Conservation (phyloP, 192 early-diverging fungal genomes). For the Allomyces javanicus region DNA sequence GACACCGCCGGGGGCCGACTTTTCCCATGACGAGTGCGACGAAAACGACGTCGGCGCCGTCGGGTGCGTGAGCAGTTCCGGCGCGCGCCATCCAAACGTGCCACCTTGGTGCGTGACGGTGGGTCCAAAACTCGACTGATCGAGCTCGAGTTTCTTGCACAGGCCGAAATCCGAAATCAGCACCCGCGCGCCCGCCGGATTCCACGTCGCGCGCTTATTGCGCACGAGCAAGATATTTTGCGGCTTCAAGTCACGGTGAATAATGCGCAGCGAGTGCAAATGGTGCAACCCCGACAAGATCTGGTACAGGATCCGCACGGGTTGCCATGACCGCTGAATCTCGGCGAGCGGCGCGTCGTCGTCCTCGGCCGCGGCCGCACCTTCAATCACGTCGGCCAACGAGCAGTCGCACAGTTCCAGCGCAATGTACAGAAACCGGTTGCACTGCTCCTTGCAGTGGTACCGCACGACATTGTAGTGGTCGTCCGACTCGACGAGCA, state of each 20-base stretch:
- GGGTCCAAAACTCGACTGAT: conserved; percentile 85
- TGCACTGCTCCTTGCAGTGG: conserved; percentile 67
- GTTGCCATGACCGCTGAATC: conserved; percentile 25
- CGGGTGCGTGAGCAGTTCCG: conserved; percentile 51
- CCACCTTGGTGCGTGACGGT: conserved; percentile 59
- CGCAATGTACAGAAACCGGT: conserved; percentile 91
- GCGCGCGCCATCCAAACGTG: conserved; percentile 92
- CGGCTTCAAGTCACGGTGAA: conserved; percentile 95
- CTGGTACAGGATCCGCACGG: conserved; percentile 55
- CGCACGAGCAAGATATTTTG: conserved; percentile 67
- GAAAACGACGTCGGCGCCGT: conserved; percentile 1
- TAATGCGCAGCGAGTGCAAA: conserved; percentile 82
- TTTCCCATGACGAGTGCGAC: neutral
- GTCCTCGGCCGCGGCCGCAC: conserved; percentile 19
- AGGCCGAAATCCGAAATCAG: conserved; percentile 95
- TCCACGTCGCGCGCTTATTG: neutral
- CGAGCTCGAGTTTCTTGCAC: conserved; percentile 79
- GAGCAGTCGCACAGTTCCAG: conserved; percentile 83
- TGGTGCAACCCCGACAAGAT: conserved; percentile 71
- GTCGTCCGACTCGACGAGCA: conserved; percentile 80
- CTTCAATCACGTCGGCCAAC: conserved; percentile 66
- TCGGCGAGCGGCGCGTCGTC: conserved; percentile 20
- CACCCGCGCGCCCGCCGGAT: conserved; percentile 29
- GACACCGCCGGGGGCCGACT: neutral
- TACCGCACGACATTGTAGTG: conserved; percentile 96